Conservation (phyloP, 169 alveolate species). For the Cryptosporidium canis region DNA sequence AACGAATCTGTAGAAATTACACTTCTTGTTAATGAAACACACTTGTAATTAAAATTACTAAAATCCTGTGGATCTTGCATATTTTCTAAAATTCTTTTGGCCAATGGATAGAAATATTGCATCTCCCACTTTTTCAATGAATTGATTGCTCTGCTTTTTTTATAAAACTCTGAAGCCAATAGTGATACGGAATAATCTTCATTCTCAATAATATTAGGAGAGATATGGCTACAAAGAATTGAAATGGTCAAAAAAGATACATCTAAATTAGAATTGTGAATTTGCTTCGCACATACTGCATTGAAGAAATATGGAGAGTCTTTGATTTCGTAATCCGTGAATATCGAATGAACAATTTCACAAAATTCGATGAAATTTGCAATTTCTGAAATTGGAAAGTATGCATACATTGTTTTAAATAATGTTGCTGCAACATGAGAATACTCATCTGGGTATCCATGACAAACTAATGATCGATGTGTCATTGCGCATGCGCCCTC, state of each 20-base stretch:
- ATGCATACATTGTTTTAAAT: conserved; percentile 36
- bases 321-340: conserved; percentile 16
- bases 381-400: not conserved
- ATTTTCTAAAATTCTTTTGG: conserved; percentile 19
- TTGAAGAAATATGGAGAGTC: conserved; percentile 31
- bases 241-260: conserved; percentile 24
- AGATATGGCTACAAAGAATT: conserved; percentile 44
- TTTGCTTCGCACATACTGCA: conserved; percentile 45
- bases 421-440: conserved; percentile 26
- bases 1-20: conserved; percentile 32
- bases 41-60: conserved; percentile 2
- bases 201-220: not conserved
- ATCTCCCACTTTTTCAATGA: conserved; percentile 61
- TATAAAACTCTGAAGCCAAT: conserved; percentile 51
- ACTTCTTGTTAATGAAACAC: conserved; percentile 31
- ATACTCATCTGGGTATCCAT: conserved; percentile 59
- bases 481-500: conserved; percentile 30
- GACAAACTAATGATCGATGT: conserved; percentile 28
- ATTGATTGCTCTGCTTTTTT: conserved; percentile 25
- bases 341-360: conserved; percentile 27
- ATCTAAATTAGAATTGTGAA: conserved; percentile 8
- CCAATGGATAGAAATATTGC: conserved; percentile 51
- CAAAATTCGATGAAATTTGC: conserved; percentile 48
- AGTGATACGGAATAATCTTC: conserved; percentile 28
- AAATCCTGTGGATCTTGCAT: not conserved